These are phyloP conservation scores for Lepidium sativum DNA, from an alignment of 345 rosid species.

Conservation along the genomic window DNA sequence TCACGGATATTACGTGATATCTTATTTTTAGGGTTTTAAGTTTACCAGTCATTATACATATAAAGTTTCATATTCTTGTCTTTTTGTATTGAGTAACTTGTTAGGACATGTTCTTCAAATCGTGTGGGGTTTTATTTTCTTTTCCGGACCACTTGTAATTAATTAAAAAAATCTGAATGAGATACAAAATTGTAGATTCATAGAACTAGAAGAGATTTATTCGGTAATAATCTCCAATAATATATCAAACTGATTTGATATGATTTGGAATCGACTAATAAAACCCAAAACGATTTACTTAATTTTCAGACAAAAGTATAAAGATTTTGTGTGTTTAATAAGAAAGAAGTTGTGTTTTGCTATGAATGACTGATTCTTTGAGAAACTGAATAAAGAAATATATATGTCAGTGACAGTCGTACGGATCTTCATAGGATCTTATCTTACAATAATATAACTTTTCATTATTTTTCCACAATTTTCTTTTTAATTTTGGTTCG, in stretches of 20 bases:
- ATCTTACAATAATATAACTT: background rate
- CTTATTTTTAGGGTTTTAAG: slow-evolving; percentile 33
- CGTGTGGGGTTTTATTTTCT: slow-evolving; percentile 6
- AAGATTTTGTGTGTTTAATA: slow-evolving; percentile 14
- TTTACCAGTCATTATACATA: slow-evolving; percentile 26
- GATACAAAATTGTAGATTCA: background rate
- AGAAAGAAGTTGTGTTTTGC: slow-evolving; percentile 17
- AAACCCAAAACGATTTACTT: background rate
- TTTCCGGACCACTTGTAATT: slow-evolving; percentile 19
- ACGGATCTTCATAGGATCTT: slow-evolving; percentile 20
- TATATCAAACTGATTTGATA: slow-evolving; percentile 14
- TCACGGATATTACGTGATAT: slow-evolving; percentile 70
- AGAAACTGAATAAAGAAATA: slow-evolving; percentile 13
- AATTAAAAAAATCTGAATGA: background rate
- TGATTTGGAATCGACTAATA: slow-evolving; percentile 18
- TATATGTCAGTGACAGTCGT: slow-evolving; percentile 17
- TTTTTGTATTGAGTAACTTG: slow-evolving; percentile 13
- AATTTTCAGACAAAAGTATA: background rate
- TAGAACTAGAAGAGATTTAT: slow-evolving; percentile 10
- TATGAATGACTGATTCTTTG: slow-evolving; percentile 20
- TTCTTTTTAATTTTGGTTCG: background rate
- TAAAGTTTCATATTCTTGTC: slow-evolving; percentile 12
- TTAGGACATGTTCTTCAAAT: slow-evolving; percentile 21
- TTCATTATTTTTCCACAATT: background rate
- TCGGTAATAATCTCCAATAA: background rate